Percentiles rank a stretch among this genome's conserved stretches.
These are phyloP conservation scores for Salvia sclarea DNA, from an alignment of 305 asterid genomes.

Conservation along the genomic window DNA sequence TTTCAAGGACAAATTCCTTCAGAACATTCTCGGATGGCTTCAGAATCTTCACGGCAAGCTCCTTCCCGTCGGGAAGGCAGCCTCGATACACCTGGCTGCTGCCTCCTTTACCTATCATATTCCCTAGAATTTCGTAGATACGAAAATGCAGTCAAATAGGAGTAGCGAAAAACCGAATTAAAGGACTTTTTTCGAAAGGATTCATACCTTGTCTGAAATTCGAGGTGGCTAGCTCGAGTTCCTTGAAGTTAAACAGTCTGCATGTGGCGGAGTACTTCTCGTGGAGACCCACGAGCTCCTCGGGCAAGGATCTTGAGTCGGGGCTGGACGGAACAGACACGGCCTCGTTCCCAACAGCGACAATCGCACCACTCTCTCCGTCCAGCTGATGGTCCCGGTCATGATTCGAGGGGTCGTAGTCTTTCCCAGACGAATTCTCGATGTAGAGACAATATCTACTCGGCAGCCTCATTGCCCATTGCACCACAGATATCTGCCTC, in stretches of 20 bases:
- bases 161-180: not conserved
- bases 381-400: constrained; percentile 43
- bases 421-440: constrained; percentile 38
- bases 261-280: constrained; percentile 87
- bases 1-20: constrained; percentile 76
- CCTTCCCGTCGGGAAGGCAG: constrained; percentile 80
- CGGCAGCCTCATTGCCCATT: constrained; percentile 87
- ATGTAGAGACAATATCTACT: constrained; percentile 54
- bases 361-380: constrained; percentile 71
- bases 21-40: constrained; percentile 71
- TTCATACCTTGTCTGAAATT: constrained; percentile 63
- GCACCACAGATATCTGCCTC: constrained; percentile 75
- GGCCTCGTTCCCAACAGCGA: constrained; percentile 47
- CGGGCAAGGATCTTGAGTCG: constrained; percentile 45
- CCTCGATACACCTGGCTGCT: constrained; percentile 89
- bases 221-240: constrained; percentile 74
- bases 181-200: not conserved
- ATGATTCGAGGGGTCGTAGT: constrained; percentile 30
- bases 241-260: constrained; percentile 66
- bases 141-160: constrained; percentile 4
- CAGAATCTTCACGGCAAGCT: constrained; percentile 89
- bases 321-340: constrained; percentile 44
- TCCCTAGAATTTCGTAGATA: constrained; percentile 51
- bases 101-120: constrained; percentile 92
- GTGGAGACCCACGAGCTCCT: constrained; percentile 70